Evolutionary conservation across 805 yeast genomes (phyloP), one percentile per base, ranked within the genome.

Genomic region (Yarrowia keelungensis): DNA sequence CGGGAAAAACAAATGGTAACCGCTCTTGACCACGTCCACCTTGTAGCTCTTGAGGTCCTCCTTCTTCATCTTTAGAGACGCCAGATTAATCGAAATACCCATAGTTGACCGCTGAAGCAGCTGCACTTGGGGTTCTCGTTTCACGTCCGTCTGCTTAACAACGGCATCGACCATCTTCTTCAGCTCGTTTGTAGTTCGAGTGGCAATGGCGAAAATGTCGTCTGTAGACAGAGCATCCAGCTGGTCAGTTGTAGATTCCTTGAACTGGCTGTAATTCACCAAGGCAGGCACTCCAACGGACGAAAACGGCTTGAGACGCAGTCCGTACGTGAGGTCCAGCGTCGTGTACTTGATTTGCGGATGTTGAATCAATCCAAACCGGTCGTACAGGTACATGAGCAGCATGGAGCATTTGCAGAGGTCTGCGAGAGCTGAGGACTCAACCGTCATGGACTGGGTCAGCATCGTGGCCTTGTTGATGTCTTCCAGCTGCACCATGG

Each of bases 231-330:
- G 26, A 7, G 38, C 47, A 11, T 62, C 47, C 12, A 62, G 39
- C 32, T 62, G 67, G 38, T 62, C 56, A 12, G 38, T 38, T 7
- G 56, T 62, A 5, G 56, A 38, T 39, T 62, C 56, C 56, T 62
- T 49, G 26, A 47, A 62, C 56, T 62, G 67, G 32, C 47, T 19
- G 39, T 62, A 62, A 4, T 16, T 62, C 10, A 62, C 67, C 26
- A 62, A 14, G 4, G 82, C 83, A 0, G 97, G 97, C 11, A 87
- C 86, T 0, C 96, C 97, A 22, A 92, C 89, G 0, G 92, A 84
- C 26, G 89, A 85, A 79, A 89, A 91, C 4, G 95, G 87, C 76
- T 91, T 92, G 84, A 91, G 83, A 72, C 97, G 84, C 56, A 92
- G 79, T 10, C 82, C 78, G 74, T 83, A 87, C 16, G 84, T 75